These are phyloP conservation scores for Mucor velutinosus DNA, from an alignment of 371 early-diverging fungal genomes.

Conservation along the genomic window DNA sequence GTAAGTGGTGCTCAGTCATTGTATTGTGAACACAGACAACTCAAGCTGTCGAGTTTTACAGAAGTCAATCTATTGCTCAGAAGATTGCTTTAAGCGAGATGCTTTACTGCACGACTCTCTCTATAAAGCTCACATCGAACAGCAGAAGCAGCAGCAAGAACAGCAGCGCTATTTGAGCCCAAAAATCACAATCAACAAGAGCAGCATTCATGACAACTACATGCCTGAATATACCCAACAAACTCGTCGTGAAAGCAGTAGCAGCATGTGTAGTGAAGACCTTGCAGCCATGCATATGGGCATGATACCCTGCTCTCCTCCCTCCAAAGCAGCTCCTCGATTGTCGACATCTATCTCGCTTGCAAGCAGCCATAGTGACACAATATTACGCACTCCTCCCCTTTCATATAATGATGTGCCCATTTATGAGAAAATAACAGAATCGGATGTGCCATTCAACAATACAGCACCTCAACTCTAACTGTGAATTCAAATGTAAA, in stretches of 20 bases:
- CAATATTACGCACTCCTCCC: neutral
- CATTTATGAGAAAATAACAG: neutral
- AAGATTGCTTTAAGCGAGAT: constrained; percentile 25
- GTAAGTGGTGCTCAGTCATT: constrained; percentile 3
- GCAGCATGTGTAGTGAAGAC: constrained; percentile 15
- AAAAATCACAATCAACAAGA: neutral
- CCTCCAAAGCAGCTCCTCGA: neutral
- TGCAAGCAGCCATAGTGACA: constrained; percentile 1
- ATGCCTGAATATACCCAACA: neutral
- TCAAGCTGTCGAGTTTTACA: neutral
- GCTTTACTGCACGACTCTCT: constrained; percentile 11
- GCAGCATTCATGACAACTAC: neutral
- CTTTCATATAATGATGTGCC: neutral
- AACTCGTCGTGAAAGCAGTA: constrained; percentile 7
- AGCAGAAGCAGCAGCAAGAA: neutral
- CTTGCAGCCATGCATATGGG: constrained; percentile 22
- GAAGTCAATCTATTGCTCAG: constrained; percentile 34
- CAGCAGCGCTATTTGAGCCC: neutral
- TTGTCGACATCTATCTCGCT: neutral
- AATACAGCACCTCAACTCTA: neutral
- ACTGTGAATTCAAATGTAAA: neutral
- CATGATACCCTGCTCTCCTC: neutral
- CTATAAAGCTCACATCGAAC: neutral
- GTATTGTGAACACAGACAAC: neutral
- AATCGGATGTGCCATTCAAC: neutral